Evolutionary conservation across 768 basidiomycete genomes (phyloP).

Genomic region (Mrakia frigida): DNA sequence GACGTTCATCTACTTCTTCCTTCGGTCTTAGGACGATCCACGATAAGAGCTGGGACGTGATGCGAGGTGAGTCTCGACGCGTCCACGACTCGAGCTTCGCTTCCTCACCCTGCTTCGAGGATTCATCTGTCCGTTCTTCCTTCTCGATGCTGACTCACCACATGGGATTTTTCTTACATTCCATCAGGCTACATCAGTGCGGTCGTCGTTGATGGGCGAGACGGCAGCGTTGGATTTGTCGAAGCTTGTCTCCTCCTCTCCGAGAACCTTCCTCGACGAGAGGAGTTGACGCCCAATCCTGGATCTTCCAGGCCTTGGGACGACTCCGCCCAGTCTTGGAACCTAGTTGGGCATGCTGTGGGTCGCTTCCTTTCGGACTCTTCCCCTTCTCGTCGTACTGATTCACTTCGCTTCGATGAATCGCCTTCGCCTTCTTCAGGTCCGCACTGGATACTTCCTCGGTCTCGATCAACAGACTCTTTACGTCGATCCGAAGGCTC

Average conservation of each 20-base stretch:
- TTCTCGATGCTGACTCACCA: no score
- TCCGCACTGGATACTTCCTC: constrained; percentile 27
- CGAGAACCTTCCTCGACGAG: constrained; percentile 35
- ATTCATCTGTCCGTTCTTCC: no score
- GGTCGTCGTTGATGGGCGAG: constrained; percentile 33
- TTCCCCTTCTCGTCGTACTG: background rate
- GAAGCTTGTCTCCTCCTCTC: constrained; percentile 36
- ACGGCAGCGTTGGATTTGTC: constrained; percentile 34
- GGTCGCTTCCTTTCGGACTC: background rate
- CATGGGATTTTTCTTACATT: no score
- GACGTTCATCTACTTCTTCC: background rate
- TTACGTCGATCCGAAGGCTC: constrained; percentile 13
- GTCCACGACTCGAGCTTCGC: background rate
- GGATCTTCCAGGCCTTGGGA: background rate
- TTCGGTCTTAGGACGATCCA: constrained; percentile 14
- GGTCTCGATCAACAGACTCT: constrained; percentile 28
- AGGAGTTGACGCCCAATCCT: background rate
- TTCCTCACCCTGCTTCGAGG: background rate
- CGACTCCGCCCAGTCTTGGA: constrained; percentile 20
- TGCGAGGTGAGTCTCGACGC: background rate
- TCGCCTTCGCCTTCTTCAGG: background rate
- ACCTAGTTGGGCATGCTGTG: constrained; percentile 29
- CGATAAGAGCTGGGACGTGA: constrained; percentile 30
- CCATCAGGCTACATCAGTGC: constrained; percentile 30
- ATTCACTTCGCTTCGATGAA: background rate